Evolutionary conservation across 495 filamentous ascomycete species (phyloP), one percentile per base, ranked within the genome.

Genomic region (Tuber calosporum): DNA sequence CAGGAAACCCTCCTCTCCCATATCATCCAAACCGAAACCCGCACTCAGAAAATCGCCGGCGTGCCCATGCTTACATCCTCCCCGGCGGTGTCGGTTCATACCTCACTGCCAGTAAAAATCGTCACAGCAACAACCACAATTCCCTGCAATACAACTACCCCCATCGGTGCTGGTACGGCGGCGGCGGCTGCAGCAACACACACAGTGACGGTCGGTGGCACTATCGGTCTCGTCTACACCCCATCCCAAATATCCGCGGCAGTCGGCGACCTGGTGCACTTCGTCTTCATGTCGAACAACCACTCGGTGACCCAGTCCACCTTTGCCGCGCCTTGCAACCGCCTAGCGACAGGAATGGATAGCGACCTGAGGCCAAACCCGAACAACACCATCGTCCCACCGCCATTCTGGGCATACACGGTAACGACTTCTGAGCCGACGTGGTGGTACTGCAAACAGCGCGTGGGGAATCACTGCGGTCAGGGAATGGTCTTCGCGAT

Each of bases 401-500:
- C 79, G 26, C 79, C 79, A 7, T 71, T 73, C 17, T 81, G 71
- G 66, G 72, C 72, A 7, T 81, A 79, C 71, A 77, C 69, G 0
- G 79, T 81, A 11, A 40, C 34, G 11, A 67, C 71, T n/a, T 73
- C 36, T 17, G 74, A 74, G 9, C 79, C 80, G 13, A 81, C 76
- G 20, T 81, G 80, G 90, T 91, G 91, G 85, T 91, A 88, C 85
- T 92, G 90, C 86, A 84, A 82, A 66, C 90, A 91, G 82, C 81
- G 71, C 22, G 78, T 68, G 26, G 85, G 85, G 73, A 68, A 68
- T 53, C 90, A 92, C 84, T 92, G 90, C 81, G 89, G 89, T 68
- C 88, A 88, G 83, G 90, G 90, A 73, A 92, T 92, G 90, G 85
- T 87, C 74, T 91, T 92, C 83, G 87, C 88, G 78, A 89, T 92